Evolutionary conservation across 2,329 filamentous ascomycete species (phyloP), one percentile per base, ranked within the genome.

Genomic region (Coniochaeta sp.): DNA sequence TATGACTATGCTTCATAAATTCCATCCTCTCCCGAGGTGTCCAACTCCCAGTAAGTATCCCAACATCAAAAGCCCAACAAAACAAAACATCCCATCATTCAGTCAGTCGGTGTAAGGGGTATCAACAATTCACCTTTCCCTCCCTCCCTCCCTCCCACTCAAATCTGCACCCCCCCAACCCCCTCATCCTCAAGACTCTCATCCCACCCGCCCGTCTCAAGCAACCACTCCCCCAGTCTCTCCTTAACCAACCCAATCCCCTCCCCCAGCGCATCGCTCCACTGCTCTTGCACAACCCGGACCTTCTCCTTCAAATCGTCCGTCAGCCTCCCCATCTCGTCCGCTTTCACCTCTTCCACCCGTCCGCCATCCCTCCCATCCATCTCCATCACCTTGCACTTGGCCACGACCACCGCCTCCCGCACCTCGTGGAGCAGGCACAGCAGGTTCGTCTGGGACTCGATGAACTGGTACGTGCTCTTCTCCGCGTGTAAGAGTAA

Each of bases 381-480:
- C 0, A 82, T 80, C 64, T 89, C 85, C 57, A 86, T 75, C 16
- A 87, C 73, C 56, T 55, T 59, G 50, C 82, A 82, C 57, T 83
- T 83, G 7, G 88, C 86, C 46, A 77, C 77, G 63, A 89, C 85
- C 2, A 89, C 83, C 0, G 85, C 85, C 51, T 88, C 89, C 64
- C 90, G 89, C 50, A 96, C 90, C 68, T 96, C 91, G 62, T 96
- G 94, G 52, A 96, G 71, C 32, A 97, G 75, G 63, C 92, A 97
- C 22, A 96, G 76, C 30, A 96, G 74, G 63, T 96, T 96, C 27
- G 84, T 92, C 72, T 97, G 92, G 6, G 85, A 87, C 72, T 97
- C 94, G 62, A 97, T 96, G 69, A 96, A 97, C 67, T 97, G 94
- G 63, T 96, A 95, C 8, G 90, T 92, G 60, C 87, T 91, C 72